These are phyloP conservation scores for Grosmannia serpens DNA, from an alignment of 2,329 filamentous ascomycete species.

Conservation along the genomic window DNA sequence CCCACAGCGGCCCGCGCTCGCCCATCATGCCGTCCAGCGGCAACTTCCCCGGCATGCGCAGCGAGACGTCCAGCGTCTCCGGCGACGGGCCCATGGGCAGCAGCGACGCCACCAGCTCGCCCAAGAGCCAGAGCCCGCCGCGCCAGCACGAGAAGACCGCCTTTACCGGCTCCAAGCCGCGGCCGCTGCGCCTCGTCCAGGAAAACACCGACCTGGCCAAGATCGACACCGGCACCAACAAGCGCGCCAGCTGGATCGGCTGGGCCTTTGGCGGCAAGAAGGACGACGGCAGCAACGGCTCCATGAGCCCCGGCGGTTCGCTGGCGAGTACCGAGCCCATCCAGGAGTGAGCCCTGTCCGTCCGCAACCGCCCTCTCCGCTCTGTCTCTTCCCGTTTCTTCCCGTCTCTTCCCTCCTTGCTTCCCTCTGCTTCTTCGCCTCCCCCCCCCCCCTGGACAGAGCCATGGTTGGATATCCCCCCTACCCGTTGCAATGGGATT, in stretches of 20 bases:
- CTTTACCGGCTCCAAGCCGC: slow-evolving; percentile 60
- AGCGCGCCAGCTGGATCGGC: slow-evolving; percentile 54
- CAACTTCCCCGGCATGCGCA: slow-evolving; percentile 64
- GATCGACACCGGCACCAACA: slow-evolving; percentile 33
- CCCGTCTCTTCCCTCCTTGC: background rate
- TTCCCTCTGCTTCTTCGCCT: background rate
- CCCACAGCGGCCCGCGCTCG: slow-evolving; percentile 32
- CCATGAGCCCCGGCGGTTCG: background rate
- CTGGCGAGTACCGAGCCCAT: slow-evolving; percentile 5
- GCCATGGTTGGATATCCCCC: slow-evolving; percentile 3
- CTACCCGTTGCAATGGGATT: background rate
- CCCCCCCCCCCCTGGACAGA: background rate
- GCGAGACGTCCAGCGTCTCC: slow-evolving; percentile 52
- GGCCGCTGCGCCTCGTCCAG: slow-evolving; percentile 78
- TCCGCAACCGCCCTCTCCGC: background rate
- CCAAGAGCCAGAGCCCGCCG: slow-evolving; percentile 36
- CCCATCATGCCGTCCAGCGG: slow-evolving; percentile 29
- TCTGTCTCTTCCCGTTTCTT: background rate
- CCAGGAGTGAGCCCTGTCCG: slow-evolving; percentile 4
- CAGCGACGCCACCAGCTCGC: slow-evolving; percentile 35
- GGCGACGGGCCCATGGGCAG: slow-evolving; percentile 38
- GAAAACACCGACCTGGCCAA: slow-evolving; percentile 49
- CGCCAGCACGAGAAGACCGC: slow-evolving; percentile 43
- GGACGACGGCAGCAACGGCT: slow-evolving; percentile 20
- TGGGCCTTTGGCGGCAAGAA: slow-evolving; percentile 43